A percentile compares a stretch with the other conserved stretches of the same genome.
Evolutionary conservation across 2,329 filamentous ascomycete species (phyloP).

Genomic region (Domatiomyces globalis): DNA sequence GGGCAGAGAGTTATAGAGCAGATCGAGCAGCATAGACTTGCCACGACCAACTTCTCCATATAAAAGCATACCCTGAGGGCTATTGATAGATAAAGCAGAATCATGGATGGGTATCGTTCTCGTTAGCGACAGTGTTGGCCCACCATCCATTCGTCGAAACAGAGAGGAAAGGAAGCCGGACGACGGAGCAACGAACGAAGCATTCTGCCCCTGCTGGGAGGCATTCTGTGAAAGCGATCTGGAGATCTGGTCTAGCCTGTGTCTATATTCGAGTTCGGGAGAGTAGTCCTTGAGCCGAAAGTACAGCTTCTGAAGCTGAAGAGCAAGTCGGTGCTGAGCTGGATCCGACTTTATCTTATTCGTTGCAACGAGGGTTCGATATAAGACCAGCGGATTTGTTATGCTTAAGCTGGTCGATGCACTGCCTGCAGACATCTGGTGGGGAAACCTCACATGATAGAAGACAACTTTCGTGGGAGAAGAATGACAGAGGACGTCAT

Average conservation of each 20-base stretch:
- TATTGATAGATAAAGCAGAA: slow-evolving; percentile 55
- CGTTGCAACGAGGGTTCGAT: slow-evolving; percentile 55
- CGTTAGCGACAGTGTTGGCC: slow-evolving; percentile 45
- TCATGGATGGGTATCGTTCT: slow-evolving; percentile 56
- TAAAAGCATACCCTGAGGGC: slow-evolving; percentile 59
- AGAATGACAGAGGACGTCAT: not conserved
- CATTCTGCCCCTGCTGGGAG: slow-evolving; percentile 1
- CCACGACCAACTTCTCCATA: slow-evolving; percentile 73
- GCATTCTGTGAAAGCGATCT: slow-evolving; percentile 24
- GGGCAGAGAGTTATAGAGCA: slow-evolving; percentile 65
- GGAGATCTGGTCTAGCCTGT: slow-evolving; percentile 48
- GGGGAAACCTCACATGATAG: not conserved
- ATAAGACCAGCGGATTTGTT: slow-evolving; percentile 58
- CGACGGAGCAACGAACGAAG: not conserved
- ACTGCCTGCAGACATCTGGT: not conserved
- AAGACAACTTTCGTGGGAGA: not conserved
- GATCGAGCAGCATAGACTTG: slow-evolving; percentile 72
- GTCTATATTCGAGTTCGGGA: slow-evolving; percentile 54
- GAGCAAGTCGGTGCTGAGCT: slow-evolving; percentile 56
- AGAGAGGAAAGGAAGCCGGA: not conserved
- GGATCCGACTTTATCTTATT: slow-evolving; percentile 54
- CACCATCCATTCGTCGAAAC: slow-evolving; percentile 8
- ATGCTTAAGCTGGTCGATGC: slow-evolving; percentile 14
- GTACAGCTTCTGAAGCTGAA: slow-evolving; percentile 67
- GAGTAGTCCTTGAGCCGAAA: slow-evolving; percentile 63